Conservation (phyloP, 345 rosid genomes). For the Trapa incisa region DNA sequence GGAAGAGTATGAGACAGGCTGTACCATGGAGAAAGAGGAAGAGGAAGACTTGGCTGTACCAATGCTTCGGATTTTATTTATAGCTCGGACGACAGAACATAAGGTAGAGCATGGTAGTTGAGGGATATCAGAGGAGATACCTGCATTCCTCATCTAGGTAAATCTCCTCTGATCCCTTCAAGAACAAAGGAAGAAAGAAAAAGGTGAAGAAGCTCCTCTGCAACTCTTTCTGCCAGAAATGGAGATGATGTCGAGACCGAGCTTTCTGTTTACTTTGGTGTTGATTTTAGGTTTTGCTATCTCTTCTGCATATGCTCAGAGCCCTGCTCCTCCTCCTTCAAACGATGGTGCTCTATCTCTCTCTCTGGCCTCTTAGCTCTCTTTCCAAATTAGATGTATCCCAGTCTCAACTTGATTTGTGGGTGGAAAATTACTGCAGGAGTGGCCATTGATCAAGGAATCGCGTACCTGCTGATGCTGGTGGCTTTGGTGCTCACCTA, state of each 20-base stretch:
- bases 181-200: too few species aligned
- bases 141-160: too few species aligned
- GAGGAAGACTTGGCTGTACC: too few species aligned
- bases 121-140: too few species aligned
- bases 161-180: too few species aligned
- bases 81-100: too few species aligned
- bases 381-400: not conserved
- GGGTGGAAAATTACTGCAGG: constrained; percentile 7
- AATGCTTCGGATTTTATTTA: too few species aligned
- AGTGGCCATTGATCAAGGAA: constrained; percentile 12
- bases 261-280: not conserved
- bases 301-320: not conserved
- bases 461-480: constrained; percentile 10
- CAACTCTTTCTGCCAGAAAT: not conserved
- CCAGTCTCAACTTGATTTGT: not conserved
- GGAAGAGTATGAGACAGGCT: too few species aligned
- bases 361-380: not conserved
- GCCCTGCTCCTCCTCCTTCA: constrained; percentile 9
- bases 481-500: constrained; percentile 13
- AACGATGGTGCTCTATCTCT: constrained; percentile 6
- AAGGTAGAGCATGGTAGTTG: too few species aligned
- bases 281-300: not conserved
- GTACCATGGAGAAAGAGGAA: too few species aligned
- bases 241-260: not conserved
- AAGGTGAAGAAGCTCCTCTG: not conserved